phyloP scores from a whole-genome alignment of 2,329 filamentous ascomycete genomes.

The Talaromyces rugulosus region DNA sequence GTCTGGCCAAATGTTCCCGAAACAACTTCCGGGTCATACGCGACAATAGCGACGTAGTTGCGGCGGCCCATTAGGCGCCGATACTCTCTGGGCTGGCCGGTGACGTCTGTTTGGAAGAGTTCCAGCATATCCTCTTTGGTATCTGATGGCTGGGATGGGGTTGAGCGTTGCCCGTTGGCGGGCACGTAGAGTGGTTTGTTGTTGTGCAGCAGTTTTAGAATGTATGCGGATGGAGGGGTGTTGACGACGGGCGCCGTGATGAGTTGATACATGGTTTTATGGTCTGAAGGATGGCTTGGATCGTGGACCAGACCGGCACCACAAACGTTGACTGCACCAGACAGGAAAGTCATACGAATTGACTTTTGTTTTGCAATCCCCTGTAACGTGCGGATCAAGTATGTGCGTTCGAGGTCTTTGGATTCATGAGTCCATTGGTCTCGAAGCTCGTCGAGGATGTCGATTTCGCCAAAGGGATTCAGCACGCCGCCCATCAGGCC shows the following conservation, averaged over 20 bases:
- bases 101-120: conserved; percentile 92
- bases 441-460: conserved; percentile 86
- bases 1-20: conserved; percentile 40
- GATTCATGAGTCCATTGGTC: conserved; percentile 98
- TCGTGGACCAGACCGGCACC: conserved; percentile 94
- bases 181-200: conserved; percentile 90
- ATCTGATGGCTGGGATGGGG: conserved; percentile 67
- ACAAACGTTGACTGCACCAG: conserved; percentile 81
- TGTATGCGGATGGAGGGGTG: conserved; percentile 75
- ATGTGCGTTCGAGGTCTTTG: conserved; percentile 95
- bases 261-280: conserved; percentile 99
- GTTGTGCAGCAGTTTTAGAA: conserved; percentile 92
- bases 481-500: conserved; percentile 94
- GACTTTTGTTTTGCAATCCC: conserved; percentile 94
- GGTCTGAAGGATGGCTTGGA: conserved; percentile 81
- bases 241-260: conserved; percentile 92
- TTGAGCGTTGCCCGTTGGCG: conserved; percentile 70
- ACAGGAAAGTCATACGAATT: conserved; percentile 93
- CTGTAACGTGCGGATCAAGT: conserved; percentile 91
- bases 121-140: conserved; percentile 99
- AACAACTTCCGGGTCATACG: conserved; percentile 81
- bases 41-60: conserved; percentile 91
- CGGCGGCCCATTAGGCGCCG: conserved; percentile 89
- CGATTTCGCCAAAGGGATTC: conserved; percentile 93
- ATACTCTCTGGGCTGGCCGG: conserved; percentile 74